Evolutionary conservation across 208 protist genomes (phyloP).

Genomic region (Trypanosoma grayi): DNA sequence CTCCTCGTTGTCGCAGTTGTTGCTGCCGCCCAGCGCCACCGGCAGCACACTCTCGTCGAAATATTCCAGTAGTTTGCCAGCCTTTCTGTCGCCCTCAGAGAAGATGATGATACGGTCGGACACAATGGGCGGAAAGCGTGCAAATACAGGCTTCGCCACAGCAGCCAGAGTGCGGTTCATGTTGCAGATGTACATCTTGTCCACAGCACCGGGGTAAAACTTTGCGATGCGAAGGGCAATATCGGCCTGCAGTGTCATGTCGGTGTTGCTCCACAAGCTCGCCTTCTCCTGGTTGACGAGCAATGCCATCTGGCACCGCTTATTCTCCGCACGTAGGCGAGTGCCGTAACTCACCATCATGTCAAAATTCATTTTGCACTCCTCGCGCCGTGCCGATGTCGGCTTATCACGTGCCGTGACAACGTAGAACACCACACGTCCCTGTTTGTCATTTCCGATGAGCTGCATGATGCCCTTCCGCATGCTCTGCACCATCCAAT

Average conservation of each 20-base stretch:
- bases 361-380: slow-evolving; percentile 21
- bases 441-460: slow-evolving; percentile 30
- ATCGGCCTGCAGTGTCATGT: slow-evolving; percentile 26
- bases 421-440: slow-evolving; percentile 26
- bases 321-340: slow-evolving; percentile 21
- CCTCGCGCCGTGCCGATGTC: neutral
- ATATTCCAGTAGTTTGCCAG: slow-evolving; percentile 22
- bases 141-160: slow-evolving; percentile 19
- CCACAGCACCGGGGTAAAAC: slow-evolving; percentile 20
- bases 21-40: slow-evolving; percentile 27
- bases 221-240: slow-evolving; percentile 25
- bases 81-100: slow-evolving; percentile 17
- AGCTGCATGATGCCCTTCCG: slow-evolving; percentile 23
- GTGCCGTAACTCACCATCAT: slow-evolving; percentile 27
- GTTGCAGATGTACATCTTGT: slow-evolving; percentile 24
- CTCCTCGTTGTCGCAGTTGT: slow-evolving; percentile 23
- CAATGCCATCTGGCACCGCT: slow-evolving; percentile 23
- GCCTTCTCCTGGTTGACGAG: slow-evolving; percentile 31
- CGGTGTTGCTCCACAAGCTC: slow-evolving; percentile 30
- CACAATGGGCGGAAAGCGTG: slow-evolving; percentile 8
- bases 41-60: slow-evolving; percentile 31
- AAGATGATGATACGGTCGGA: slow-evolving; percentile 26
- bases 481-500: slow-evolving; percentile 23
- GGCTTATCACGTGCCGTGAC: slow-evolving; percentile 17
- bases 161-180: slow-evolving; percentile 20